Base-by-base conservation (phyloP, 257 asterid species). In the Nicotiana tomentosiformis region DNA sequence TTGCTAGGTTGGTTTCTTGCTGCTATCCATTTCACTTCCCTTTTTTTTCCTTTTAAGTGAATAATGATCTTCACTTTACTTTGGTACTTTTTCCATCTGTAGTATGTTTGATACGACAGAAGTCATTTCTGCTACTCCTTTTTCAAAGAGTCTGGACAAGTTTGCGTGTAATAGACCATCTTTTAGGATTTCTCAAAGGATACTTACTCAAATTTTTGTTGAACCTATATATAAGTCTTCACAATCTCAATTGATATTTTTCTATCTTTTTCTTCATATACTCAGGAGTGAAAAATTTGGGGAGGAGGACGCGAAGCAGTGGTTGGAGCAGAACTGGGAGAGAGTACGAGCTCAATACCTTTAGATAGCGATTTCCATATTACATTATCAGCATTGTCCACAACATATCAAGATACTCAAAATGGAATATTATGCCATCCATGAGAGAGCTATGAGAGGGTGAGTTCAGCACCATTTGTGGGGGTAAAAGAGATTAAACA, bases 261-360 rank as follows among this genome's bases (percentile, higher is more conserved):
- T 78, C 32, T 30, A 30, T 23, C 60, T 17, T 80, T 0, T n/a
- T 35, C 64, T 58, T 84, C 53, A 26, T 61, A 7, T 51, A 66
- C 55, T 35, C 85, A 85, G 85, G 46, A 85, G 85, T 0, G 88
- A 85, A 68, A 82, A 61, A 79, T 85, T 82, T 60, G 88, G 88
- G 30, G 87, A 82, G 74, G 77, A 66, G 65, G 33, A 85, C 15
- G 87, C 83, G 12, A 85, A 82, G 66, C 80, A 20, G 26, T 85
- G 87, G 87, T 82, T 82, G 87, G 87, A 85, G 65, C 39, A 49
- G 55, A 85, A 85, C 83, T 82, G 83, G 80, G 85, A 77, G 66
- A 81, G 87, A 67, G 77, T 85, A 77, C 87, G 77, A 81, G 79
- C 30, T 26, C 85, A 77, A 46, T 85, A 85, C 32, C 84, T 84